Evolutionary conservation across 768 basidiomycete genomes (phyloP).

Genomic region (Mycena rebaudengoi): DNA sequence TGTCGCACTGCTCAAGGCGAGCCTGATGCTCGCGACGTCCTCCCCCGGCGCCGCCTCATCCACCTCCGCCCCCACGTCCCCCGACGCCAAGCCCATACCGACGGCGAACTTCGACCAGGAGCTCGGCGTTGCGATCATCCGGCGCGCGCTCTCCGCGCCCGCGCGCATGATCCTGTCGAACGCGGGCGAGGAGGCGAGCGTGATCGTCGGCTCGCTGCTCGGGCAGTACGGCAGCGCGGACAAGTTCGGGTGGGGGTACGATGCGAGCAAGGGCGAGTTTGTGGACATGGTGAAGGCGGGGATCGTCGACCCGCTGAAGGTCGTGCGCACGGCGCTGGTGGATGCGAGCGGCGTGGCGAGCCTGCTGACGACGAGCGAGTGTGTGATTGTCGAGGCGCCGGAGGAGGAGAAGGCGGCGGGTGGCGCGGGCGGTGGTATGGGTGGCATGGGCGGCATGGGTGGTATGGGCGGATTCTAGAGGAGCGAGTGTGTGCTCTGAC

Average conservation of each 20-base stretch:
- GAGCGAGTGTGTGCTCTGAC: background rate
- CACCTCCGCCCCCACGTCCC: constrained; percentile 55
- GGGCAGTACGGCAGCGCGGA: constrained; percentile 73
- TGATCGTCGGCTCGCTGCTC: constrained; percentile 90
- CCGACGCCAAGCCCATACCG: constrained; percentile 72
- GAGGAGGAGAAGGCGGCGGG: constrained; percentile 74
- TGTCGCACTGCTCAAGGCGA: constrained; percentile 90
- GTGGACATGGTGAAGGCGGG: constrained; percentile 94
- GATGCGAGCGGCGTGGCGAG: constrained; percentile 95
- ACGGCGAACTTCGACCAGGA: constrained; percentile 97
- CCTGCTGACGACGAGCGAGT: constrained; percentile 92
- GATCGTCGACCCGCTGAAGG: constrained; percentile 96
- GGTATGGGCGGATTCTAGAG: constrained; percentile 36
- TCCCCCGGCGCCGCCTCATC: constrained; percentile 57
- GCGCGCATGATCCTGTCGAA: constrained; percentile 90
- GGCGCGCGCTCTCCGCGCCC: constrained; percentile 84
- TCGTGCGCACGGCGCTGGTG: constrained; percentile 90
- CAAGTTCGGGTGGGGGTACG: constrained; percentile 89
- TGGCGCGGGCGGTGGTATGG: constrained; percentile 71
- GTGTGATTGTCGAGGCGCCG: constrained; percentile 89
- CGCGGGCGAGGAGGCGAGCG: constrained; percentile 92
- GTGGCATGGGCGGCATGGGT: constrained; percentile 49
- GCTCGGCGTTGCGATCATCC: constrained; percentile 93
- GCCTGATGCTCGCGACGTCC: constrained; percentile 69
- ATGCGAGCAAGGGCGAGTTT: constrained; percentile 91